Base-by-base conservation (phyloP, 164 flowering plant species). In the Piper longum region DNA sequence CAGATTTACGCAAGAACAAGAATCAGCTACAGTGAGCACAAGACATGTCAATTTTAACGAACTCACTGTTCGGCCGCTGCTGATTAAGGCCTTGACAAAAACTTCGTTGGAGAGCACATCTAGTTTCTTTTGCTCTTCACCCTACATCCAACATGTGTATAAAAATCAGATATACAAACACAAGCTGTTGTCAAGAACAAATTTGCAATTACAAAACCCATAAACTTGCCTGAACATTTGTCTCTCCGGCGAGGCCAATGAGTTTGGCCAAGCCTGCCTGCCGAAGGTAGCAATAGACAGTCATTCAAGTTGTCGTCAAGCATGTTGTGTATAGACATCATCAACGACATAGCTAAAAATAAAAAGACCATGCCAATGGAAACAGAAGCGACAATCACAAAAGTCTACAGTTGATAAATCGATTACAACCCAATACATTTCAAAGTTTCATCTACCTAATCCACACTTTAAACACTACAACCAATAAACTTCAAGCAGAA, bases 241-340 rank as follows among this genome's bases (percentile, higher is more conserved):
- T 89, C 76, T 86, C 96, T 60, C 96, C 96, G 54, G 96, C 96
- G 68, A 89, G 89, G 66, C 99, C 99, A 65, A 93, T 77, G 44
- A 93, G 91, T 60, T 93, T 93, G 61, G 99, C 99, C 64, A 93
- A 86, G 26, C 99, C 99, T 0, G 99, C 99, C 99, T 93, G 88
- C 76, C 65, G 52, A 72, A 78, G n/a, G 41, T 48, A 48, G 14
- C 14, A 14, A 48, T 48, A 48, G 14, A 48, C 12, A 48, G 3
- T 48, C 52, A 48, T 9, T 14, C 52, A 5, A 48, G 2, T 48
- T 48, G 11, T 14, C 14, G 52, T 9, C 12, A 48, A 48, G 52
- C 52, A 48, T 48, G 52, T 48, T 26, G 36, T 26, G 36, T 26
- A 26, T 26, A 26, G 36, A 8, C 52, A 48, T 8, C 52, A 48